Base-by-base conservation (phyloP, 192 early-diverging fungal species). In the Mortierella hygrophila region DNA sequence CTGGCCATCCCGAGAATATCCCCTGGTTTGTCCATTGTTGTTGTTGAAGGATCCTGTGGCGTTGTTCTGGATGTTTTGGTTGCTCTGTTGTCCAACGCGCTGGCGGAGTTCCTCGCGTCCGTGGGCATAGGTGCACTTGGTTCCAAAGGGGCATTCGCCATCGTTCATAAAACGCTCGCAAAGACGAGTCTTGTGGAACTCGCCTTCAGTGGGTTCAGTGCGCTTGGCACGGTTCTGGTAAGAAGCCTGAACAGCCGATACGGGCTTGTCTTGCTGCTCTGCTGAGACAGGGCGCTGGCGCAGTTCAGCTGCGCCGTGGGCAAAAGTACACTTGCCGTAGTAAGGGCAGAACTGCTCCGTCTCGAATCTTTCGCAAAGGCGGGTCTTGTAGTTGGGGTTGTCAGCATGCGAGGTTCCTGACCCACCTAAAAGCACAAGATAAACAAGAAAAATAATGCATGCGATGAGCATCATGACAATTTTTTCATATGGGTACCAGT, bases 381-480 rank as follows among this genome's bases (percentile, higher is more conserved):
- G 90, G 6, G 97, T 97, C 82, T 97, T 97, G 90, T 96, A 97
- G 63, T 96, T 93, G 47, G 95, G 95, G 82, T 94, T 96, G 80
- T 94, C 93, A 21, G 89, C 89, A 74, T 85, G 90, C 65, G 83
- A 88, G 74, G 74, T 76, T 20, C 60, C 47, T n/a, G 72, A 21
- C 49, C 42, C 79, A 68, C 77, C 82, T 84, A 83, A 23, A 47
- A 60, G 18, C 49, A 68, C 47, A 54, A 74, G 55, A 29, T 49
- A 78, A 44, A 68, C 35, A 44, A 52, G 20, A 52, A 52, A 73
- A 52, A 49, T 63, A 71, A 70, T 54, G 21, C 40, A 82, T 70
- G 69, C 60, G 38, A 44, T 75, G 32, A 32, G 76, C 75, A 26
- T 74, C 37, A 35, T 35, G 29, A 1, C 23, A 38, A 40, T 79